Evolutionary conservation across 2,329 filamentous ascomycete genomes (phyloP).

Genomic region (Sporothrix phasma): DNA sequence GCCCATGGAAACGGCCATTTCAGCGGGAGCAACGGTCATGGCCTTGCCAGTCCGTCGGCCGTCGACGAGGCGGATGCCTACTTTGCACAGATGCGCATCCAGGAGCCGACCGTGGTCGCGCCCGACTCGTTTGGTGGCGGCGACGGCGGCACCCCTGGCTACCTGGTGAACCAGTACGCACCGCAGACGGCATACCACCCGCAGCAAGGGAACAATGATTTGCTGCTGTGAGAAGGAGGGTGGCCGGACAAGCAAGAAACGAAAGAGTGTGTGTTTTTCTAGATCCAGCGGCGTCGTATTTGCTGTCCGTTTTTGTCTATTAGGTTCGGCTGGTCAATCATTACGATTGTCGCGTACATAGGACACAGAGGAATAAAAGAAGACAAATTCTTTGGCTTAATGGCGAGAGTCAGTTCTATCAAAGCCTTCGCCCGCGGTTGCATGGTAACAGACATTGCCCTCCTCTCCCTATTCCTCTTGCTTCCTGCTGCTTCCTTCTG

Average conservation of each 20-base stretch:
- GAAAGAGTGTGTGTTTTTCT: not conserved
- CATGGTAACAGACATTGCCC: not conserved
- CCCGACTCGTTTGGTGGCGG: constrained; percentile 56
- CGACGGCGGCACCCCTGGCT: constrained; percentile 42
- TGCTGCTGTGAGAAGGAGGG: constrained; percentile 40
- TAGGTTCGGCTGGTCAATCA: not conserved
- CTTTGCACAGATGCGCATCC: constrained; percentile 68
- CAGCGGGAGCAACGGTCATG: not conserved
- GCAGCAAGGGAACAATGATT: constrained; percentile 58
- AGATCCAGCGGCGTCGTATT: not conserved
- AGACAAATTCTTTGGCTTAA: not conserved
- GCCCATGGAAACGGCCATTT: constrained; percentile 16
- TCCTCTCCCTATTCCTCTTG: not conserved
- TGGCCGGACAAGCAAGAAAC: not conserved
- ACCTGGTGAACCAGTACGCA: constrained; percentile 74
- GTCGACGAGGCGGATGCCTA: constrained; percentile 82
- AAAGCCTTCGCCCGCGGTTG: not conserved
- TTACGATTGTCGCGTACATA: not conserved
- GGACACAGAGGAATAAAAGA: not conserved
- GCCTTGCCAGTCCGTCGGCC: constrained; percentile 56
- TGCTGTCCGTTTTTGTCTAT: not conserved
- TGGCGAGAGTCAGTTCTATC: not conserved
- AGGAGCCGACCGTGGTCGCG: constrained; percentile 38
- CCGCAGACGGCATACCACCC: constrained; percentile 67
- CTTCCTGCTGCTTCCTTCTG: not conserved